Evolutionary conservation across 2,329 filamentous ascomycete genomes (phyloP), one percentile per base, ranked within the genome.

Genomic region (Colletotrichum cereale): DNA sequence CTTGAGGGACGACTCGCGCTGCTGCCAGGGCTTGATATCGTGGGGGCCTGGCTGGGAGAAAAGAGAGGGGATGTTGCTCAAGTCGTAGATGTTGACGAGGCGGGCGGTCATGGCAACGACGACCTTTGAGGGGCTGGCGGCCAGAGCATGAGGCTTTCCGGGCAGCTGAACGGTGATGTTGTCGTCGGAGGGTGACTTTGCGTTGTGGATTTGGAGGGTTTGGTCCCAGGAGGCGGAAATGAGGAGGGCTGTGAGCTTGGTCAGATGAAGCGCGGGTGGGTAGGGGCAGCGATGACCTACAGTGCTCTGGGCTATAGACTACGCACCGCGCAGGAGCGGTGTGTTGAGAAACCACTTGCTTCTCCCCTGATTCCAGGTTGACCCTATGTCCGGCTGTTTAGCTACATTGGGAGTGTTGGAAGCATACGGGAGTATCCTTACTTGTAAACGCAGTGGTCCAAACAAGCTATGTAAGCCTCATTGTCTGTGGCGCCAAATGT

Each of bases 51-150:
- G 80, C 77, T 88, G 82, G 21, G 87, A 86, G 52, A 91, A 83
- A 7, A 89, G 84, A 2, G 87, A 78, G 11, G 87, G 82, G 48
- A 97, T 88, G 31, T 90, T 84, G 60, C 90, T 86, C 40, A 99
- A 88, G 78, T 98, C 94, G 87, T 98, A 98, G 81, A 99, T 97
- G 84, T 96, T 91, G 73, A 98, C 90, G n/a, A 95, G 90, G 66
- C 96, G 93, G 66, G 93, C 93, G 2, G 95, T 93, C 96, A 99
- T 98, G 75, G 95, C 95, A 69, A 99, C 94, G 52, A 99, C 94
- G 11, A 97, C 88, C 81, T 97, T 97, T 62, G 93, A 88, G 3
- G 88, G 86, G 77, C 88, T 95, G 61, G 92, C 86, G 44, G 95
- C 93, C 58, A 98, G 86, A 16, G 95, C 95, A 82, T 97, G 97